Base-by-base conservation (phyloP, 2,329 filamentous ascomycete species). In the Triangularia setosa region DNA sequence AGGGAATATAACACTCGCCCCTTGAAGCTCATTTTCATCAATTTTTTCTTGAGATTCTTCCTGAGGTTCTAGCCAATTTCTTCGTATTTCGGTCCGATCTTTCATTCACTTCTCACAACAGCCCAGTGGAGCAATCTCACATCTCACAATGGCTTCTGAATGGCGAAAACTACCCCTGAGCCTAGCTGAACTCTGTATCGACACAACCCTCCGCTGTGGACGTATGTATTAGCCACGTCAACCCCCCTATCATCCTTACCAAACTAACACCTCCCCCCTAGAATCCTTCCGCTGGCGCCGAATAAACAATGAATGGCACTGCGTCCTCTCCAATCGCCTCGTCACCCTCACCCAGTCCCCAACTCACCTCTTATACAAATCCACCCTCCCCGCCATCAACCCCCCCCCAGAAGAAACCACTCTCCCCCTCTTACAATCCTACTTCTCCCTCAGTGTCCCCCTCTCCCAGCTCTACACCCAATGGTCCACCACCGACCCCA, bases 241-340 rank as follows among this genome's bases (percentile, higher is more conserved):
- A 16, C 30, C 33, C 5, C 23, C 24, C 3, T 18, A 9, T 60
- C 21, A 28, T 35, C 57, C 16, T 21, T 30, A 21, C 40, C n/a
- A 63, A 18, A 48, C 27, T 58, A 25, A 55, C 12, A 55, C 9
- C n/a, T n/a, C 14, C 23, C 9, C 3, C n/a, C n/a, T n/a, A 69
- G 67, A 99, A 76, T 97, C 94, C 0, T 99, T 99, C 72, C 89
- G 94, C 80, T 99, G 95, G 95, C 90, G 89, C 67, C 93, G 93
- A 74, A 86, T 92, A 58, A 84, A 87, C 53, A 87, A 93, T 75
- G 90, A 94, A 81, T 99, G 95, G 88, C 88, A 90, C 63, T 96
- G 94, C 74, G 89, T 92, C 21, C 83, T 99, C 14, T 87, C 91
- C 71, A 94, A 94, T 3, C 90, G 93, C 64, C 88, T 99, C 52